Evolutionary conservation across 768 basidiomycete species (phyloP).

Genomic region (Russula sp.): DNA sequence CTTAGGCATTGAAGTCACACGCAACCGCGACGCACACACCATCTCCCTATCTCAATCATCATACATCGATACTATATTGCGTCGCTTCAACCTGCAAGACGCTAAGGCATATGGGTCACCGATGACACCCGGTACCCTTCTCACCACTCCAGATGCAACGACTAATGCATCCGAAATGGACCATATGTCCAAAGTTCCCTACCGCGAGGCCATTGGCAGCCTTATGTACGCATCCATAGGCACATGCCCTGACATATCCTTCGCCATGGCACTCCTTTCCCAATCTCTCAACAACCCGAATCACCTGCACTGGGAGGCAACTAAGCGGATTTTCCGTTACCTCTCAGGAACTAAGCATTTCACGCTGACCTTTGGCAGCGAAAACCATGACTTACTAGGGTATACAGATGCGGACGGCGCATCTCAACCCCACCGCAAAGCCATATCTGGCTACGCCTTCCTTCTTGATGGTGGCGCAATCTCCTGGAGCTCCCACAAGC

Average conservation of each 20-base stretch:
- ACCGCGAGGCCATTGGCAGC: neutral
- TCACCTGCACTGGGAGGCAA: neutral
- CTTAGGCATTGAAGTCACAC: neutral
- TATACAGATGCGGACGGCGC: no score
- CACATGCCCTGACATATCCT: no score
- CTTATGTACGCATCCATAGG: no score
- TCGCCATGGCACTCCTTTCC: neutral
- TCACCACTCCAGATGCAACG: neutral
- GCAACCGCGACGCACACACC: neutral
- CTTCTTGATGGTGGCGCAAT: neutral
- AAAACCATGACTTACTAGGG: neutral
- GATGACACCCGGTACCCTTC: neutral
- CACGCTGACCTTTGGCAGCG: no score
- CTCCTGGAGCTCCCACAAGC: neutral
- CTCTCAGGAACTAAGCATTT: neutral
- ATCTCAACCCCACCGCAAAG: neutral
- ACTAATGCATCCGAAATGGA: neutral
- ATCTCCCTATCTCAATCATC: neutral
- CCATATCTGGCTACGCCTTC: neutral
- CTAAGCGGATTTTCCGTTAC: neutral
- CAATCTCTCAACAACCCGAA: neutral
- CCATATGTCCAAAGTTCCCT: neutral
- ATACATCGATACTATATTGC: neutral
- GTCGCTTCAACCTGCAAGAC: neutral
- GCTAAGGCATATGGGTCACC: neutral